A percentile compares a stretch with the other conserved stretches of the same genome.
phyloP scores from a whole-genome alignment of 177 flowering plant genomes.

The Telopea speciosissima region DNA sequence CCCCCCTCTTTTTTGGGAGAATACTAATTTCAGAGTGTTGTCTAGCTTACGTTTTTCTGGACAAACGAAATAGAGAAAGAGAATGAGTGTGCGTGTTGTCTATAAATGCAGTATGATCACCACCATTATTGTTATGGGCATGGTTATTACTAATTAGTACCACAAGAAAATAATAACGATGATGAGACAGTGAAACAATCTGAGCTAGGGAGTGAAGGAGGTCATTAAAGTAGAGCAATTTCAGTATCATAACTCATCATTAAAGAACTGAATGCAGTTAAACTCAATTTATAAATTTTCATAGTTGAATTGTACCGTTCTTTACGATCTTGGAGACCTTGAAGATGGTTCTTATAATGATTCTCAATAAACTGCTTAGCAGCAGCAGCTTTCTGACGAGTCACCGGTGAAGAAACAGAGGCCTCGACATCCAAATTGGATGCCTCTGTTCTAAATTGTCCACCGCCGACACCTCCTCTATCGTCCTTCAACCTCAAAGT shows the following conservation, averaged over 20 bases:
- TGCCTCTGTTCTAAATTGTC: conserved; percentile 11
- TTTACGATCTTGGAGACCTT: conserved; percentile 79
- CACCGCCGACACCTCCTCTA: conserved; percentile 6
- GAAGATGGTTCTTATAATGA: conserved; percentile 75
- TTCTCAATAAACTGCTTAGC: conserved; percentile 93
- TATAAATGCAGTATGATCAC: too few relatives aligned
- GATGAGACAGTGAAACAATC: too few relatives aligned
- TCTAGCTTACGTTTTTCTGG: too few relatives aligned
- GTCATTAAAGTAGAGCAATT: too few relatives aligned
- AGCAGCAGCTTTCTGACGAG: conserved; percentile 82
- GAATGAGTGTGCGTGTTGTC: too few relatives aligned
- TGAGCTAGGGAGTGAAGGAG: too few relatives aligned
- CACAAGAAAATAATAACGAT: too few relatives aligned
- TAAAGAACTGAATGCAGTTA: neutral
- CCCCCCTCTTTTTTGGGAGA: too few relatives aligned
- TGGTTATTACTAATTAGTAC: too few relatives aligned
- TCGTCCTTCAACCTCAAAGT: conserved; percentile 22
- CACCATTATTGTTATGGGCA: too few relatives aligned
- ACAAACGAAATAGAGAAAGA: too few relatives aligned
- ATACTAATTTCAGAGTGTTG: too few relatives aligned
- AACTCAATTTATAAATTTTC: neutral
- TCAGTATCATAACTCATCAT: neutral
- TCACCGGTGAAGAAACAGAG: conserved; percentile 81
- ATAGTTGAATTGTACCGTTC: conserved; percentile 48
- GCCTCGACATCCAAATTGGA: conserved; percentile 25